These are phyloP conservation scores for Penicillium sp. DNA, from an alignment of 2,329 filamentous ascomycete species.

Conservation along the genomic window DNA sequence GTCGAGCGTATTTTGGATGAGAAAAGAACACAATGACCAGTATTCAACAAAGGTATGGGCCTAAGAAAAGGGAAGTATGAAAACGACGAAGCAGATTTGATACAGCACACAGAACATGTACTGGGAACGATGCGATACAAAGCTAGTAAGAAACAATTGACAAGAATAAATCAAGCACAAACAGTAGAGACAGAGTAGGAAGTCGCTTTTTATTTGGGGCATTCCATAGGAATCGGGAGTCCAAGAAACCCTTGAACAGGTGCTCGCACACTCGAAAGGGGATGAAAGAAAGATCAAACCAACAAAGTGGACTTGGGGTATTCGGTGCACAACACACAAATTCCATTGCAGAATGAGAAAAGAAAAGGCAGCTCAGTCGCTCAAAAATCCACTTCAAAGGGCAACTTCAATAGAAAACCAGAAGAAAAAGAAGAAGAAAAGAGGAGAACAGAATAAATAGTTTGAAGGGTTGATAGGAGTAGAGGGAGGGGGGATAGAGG, in stretches of 20 bases:
- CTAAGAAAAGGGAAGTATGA: constrained; percentile 13
- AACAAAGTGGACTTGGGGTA: constrained; percentile 44
- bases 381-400: constrained; percentile 39
- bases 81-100: constrained; percentile 15
- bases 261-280: constrained; percentile 32
- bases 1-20: constrained; percentile 11
- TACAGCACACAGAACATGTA: constrained; percentile 20
- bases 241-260: constrained; percentile 32
- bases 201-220: constrained; percentile 38
- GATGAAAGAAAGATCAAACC: constrained; percentile 32
- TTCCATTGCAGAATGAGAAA: constrained; percentile 41
- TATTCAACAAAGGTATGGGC: constrained; percentile 23
- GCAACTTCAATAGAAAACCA: constrained; percentile 27
- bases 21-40: constrained; percentile 18
- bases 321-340: constrained; percentile 45
- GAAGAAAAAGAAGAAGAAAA: constrained; percentile 14
- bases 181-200: constrained; percentile 26
- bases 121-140: constrained; percentile 20
- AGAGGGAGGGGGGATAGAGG: constrained; percentile 18
- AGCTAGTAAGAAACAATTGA: constrained; percentile 17
- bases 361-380: constrained; percentile 33
- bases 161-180: constrained; percentile 20
- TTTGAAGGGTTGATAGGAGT: constrained; percentile 15
- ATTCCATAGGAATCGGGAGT: constrained; percentile 32
- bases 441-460: constrained; percentile 13